phyloP scores from a whole-genome alignment of 306 rosid species.

The Hylodesmum podocarpum region DNA sequence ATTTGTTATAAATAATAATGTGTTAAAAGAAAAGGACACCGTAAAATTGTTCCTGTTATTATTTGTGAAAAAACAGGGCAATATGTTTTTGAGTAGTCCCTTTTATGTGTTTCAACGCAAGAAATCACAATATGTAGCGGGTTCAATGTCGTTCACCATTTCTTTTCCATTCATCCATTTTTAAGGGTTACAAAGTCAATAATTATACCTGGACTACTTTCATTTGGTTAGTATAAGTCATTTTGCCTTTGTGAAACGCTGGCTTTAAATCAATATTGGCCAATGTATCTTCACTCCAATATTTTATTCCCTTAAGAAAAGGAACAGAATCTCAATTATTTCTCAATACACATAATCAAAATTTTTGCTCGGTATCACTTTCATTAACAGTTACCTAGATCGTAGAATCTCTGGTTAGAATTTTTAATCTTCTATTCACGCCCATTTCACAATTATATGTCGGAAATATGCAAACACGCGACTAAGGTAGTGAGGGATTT shows the following conservation, averaged over 20 bases:
- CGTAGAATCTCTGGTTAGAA: slow-evolving; percentile 23
- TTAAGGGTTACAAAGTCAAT: background rate
- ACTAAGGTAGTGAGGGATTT: slow-evolving; percentile 25
- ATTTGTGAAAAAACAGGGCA: no score
- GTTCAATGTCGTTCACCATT: background rate
- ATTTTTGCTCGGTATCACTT: background rate
- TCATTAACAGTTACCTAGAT: slow-evolving; percentile 26
- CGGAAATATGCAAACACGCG: slow-evolving; percentile 28
- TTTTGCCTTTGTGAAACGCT: background rate
- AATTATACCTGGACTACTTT: background rate
- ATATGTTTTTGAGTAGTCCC: no score
- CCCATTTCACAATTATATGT: slow-evolving; percentile 30
- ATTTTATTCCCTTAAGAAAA: background rate
- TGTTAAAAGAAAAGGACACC: no score
- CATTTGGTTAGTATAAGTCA: background rate
- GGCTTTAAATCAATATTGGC: background rate
- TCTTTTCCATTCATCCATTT: background rate
- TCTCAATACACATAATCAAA: slow-evolving; percentile 20
- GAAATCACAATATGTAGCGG: no score
- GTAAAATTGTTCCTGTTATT: no score
- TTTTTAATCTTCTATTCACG: slow-evolving; percentile 11
- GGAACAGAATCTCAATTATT: slow-evolving; percentile 20
- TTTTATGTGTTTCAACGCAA: no score
- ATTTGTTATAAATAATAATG: no score
- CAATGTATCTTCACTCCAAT: background rate